Conservation (phyloP, 2,329 filamentous ascomycete species). For the Ophiosphaerella korrae region DNA sequence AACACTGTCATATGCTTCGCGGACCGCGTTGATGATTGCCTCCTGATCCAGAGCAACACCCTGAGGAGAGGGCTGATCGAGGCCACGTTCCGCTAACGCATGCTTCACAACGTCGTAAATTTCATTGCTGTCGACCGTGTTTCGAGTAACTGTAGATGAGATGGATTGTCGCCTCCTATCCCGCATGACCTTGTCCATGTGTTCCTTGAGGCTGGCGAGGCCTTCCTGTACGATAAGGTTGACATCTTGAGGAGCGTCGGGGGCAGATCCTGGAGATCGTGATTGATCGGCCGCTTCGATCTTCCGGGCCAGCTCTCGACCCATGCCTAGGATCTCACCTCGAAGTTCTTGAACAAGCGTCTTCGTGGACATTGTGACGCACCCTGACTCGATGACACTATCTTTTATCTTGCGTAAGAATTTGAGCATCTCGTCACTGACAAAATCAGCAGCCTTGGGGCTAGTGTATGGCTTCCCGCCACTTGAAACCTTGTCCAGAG, state of each 20-base stretch:
- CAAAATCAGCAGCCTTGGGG: constrained; percentile 59
- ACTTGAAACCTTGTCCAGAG: constrained; percentile 26
- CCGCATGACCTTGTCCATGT: constrained; percentile 78
- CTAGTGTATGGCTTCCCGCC: constrained; percentile 52
- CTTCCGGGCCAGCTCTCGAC: constrained; percentile 83
- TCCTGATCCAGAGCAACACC: constrained; percentile 63
- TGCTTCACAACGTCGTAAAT: constrained; percentile 84
- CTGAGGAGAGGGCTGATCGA: constrained; percentile 52
- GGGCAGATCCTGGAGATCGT: constrained; percentile 45
- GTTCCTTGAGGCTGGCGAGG: constrained; percentile 79
- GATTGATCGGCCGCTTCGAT: constrained; percentile 72
- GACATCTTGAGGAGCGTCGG: constrained; percentile 67
- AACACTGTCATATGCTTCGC: constrained; percentile 83
- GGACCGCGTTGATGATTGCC: constrained; percentile 83
- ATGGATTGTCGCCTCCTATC: constrained; percentile 73
- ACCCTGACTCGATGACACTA: constrained; percentile 84
- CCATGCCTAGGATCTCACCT: constrained; percentile 93
- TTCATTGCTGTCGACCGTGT: constrained; percentile 77
- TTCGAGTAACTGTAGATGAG: constrained; percentile 65
- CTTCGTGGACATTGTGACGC: constrained; percentile 90
- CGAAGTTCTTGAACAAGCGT: constrained; percentile 85
- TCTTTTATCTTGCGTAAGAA: constrained; percentile 88
- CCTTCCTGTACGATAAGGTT: constrained; percentile 79
- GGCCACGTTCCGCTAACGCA: constrained; percentile 65
- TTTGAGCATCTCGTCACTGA: constrained; percentile 78